Evolutionary conservation across 1,139 yeast genomes (phyloP).

Genomic region (Kodamaea plutei): DNA sequence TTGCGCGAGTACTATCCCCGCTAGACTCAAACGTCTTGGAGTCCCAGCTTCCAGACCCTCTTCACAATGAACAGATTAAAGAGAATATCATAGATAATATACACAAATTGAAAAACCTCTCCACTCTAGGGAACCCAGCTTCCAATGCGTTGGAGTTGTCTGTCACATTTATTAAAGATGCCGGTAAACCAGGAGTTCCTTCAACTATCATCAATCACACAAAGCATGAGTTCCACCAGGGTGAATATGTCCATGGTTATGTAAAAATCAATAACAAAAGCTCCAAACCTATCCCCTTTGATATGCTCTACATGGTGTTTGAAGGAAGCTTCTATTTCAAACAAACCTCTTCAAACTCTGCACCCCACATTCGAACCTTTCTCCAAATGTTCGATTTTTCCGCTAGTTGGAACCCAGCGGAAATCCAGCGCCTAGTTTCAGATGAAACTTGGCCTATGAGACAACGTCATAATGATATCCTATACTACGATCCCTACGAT

Average conservation of each 20-base stretch:
- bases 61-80: constrained; percentile 8
- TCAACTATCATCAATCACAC: constrained; percentile 29
- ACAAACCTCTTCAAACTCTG: neutral
- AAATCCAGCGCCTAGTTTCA: constrained; percentile 22
- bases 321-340: constrained; percentile 25
- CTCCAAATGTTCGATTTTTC: constrained; percentile 44
- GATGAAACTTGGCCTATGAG: neutral
- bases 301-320: constrained; percentile 40
- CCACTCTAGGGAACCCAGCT: constrained; percentile 23
- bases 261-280: constrained; percentile 27
- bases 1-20: too few relatives aligned
- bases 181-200: constrained; percentile 30
- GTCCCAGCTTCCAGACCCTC: neutral
- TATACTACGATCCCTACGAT: constrained; percentile 26
- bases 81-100: constrained; percentile 39
- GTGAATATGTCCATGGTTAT: constrained; percentile 40
- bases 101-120: constrained; percentile 31
- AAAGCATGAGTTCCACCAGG: constrained; percentile 36
- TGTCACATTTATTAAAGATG: constrained; percentile 34
- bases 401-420: constrained; percentile 35
- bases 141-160: constrained; percentile 27
- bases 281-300: constrained; percentile 28
- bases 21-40: neutral
- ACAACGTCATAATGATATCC: neutral
- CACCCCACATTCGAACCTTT: constrained; percentile 18